Percentiles rank a stretch among this genome's conserved stretches.
Conservation (phyloP, 2,329 filamentous ascomycete species). For the Taxawa tesnikishii region DNA sequence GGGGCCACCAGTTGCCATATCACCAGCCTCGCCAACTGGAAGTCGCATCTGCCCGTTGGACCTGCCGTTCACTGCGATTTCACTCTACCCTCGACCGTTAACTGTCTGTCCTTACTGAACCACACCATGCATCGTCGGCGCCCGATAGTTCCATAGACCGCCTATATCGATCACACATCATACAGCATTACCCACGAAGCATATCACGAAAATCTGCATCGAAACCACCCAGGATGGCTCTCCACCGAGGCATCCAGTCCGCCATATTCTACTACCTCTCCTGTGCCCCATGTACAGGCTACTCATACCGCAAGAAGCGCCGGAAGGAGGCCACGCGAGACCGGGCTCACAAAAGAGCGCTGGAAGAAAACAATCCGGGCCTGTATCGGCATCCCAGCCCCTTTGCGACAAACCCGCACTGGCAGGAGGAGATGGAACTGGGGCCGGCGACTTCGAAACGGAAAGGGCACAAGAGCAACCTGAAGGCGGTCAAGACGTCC, state of each 20-base stretch:
- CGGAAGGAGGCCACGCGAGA: slow-evolving; percentile 59
- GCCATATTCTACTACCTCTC: slow-evolving; percentile 67
- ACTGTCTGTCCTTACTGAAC: no score
- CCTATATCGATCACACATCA: no score
- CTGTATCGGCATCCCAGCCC: slow-evolving; percentile 65
- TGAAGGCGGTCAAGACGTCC: slow-evolving; percentile 18
- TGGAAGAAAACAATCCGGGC: slow-evolving; percentile 58
- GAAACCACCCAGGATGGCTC: slow-evolving; percentile 14
- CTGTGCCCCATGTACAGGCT: slow-evolving; percentile 66
- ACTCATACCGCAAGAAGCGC: slow-evolving; percentile 56
- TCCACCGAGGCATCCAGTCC: slow-evolving; percentile 49
- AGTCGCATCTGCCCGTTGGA: no score
- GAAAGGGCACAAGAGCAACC: slow-evolving; percentile 20
- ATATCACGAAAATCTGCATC: no score
- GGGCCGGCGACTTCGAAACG: slow-evolving; percentile 55
- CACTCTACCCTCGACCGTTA: no score
- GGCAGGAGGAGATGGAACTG: slow-evolving; percentile 74
- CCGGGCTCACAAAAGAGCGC: slow-evolving; percentile 50
- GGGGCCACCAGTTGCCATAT: no score
- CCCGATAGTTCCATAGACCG: no score
- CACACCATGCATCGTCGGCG: no score
- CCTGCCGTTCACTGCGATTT: no score
- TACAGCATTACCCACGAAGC: no score
- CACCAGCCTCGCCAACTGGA: no score
- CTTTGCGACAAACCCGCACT: slow-evolving; percentile 83